A percentile compares a stretch with the other conserved stretches of the same genome.
Conservation (phyloP, 192 early-diverging fungal species). For the Coemansia sp. region DNA sequence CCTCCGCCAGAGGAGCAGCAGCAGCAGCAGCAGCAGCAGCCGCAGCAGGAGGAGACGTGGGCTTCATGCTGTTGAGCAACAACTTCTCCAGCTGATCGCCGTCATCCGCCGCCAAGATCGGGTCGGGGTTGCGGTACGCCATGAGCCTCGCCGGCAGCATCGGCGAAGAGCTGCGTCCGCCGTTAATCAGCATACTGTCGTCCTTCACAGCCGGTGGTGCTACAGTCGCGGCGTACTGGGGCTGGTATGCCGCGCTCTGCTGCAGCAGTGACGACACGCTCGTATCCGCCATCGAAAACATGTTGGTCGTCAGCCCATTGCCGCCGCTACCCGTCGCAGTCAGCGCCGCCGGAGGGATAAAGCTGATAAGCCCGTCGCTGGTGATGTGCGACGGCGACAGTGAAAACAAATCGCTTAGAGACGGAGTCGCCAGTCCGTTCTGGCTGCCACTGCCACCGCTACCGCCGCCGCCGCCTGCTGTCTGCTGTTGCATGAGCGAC, state of each 20-base stretch:
- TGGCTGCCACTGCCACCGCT: too few species aligned
- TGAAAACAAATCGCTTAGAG: constrained; percentile 37
- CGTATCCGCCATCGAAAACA: not conserved
- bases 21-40: too few species aligned
- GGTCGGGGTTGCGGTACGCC: constrained; percentile 53
- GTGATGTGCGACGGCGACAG: constrained; percentile 23
- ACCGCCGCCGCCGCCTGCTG: too few species aligned
- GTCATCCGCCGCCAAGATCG: constrained; percentile 24
- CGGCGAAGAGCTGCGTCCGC: not conserved
- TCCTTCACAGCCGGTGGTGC: not conserved
- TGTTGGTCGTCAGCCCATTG: not conserved
- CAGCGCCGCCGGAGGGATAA: constrained; percentile 10
- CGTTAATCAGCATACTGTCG: not conserved
- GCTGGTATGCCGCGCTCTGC: constrained; percentile 11
- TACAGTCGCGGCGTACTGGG: not conserved
- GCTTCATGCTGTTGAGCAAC: constrained; percentile 38
- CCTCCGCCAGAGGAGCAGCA: not conserved
- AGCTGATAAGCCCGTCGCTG: constrained; percentile 27
- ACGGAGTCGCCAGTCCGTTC: constrained; percentile 16
- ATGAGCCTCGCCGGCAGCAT: constrained; percentile 35
- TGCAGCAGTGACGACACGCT: constrained; percentile 1
- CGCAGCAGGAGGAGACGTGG: not conserved
- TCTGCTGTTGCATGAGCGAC: constrained; percentile 16
- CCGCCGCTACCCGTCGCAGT: not conserved
- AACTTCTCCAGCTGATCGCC: constrained; percentile 49